Base-by-base conservation (phyloP, 768 basidiomycete genomes). In the Clathrus columnatus region DNA sequence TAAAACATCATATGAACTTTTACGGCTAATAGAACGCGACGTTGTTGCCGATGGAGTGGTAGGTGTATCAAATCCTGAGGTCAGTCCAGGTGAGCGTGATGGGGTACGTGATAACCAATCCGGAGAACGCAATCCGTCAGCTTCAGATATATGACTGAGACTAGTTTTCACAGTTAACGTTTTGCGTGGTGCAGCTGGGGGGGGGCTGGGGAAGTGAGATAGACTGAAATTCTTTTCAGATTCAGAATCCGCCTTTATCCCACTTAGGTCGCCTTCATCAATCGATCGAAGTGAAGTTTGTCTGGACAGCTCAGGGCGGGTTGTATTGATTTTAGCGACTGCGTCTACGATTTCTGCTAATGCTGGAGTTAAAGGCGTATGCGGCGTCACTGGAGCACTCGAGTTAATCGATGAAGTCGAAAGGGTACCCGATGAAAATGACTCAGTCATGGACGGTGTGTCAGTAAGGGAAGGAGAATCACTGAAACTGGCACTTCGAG, bases 341-440 rank as follows among this genome's bases (percentile, higher is more conserved):
- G 54, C 54, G 48, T 55, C 54, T 18, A 55, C 54, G 14, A 55
- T 55, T 20, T 55, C 45, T 17, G 54, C 54, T 27, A 55, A 36
- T 16, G 54, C 54, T 14, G 54, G 54, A 21, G 27, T 55, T 2
- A 55, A 27, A 28, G 54, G 54, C 18, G 54, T 48, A 36, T 36
- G 36, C 36, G 36, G 36, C 36, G 36, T 36, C n/a, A 55, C 46
- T 1, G 54, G 54, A 28, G 27, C 27, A 30, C 54, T 55, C 14
- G 54, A 55, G 18, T 29, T 48, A 18, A 47, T 29, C 20, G 54
- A 54, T 18, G 53, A 47, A 16, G 52, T 20, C 7, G 54, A 47
- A 18, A 47, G 26, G 11, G 29, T 48, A 20, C 24, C 24, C 24
- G 51, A 53, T 14, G 49, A 50, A 30, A 47, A 42, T 23, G 54